A percentile compares a stretch with the other conserved stretches of the same genome.
Evolutionary conservation across 2,329 filamentous ascomycete species (phyloP).

Genomic region (Pseudocercospora ulei): DNA sequence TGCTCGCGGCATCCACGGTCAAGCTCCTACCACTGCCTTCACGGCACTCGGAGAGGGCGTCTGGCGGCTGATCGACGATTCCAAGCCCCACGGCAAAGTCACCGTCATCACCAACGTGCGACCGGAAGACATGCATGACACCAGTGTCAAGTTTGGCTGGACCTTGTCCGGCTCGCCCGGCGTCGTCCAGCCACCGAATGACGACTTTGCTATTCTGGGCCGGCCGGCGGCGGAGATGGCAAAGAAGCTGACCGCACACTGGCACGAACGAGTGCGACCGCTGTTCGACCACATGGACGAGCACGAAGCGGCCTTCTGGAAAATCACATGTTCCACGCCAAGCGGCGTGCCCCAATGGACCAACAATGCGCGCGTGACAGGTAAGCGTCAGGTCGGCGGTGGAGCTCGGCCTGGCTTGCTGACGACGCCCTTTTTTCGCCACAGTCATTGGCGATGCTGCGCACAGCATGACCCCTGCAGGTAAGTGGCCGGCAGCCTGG

Average conservation of each 20-base stretch:
- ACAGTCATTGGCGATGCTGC: constrained; percentile 49
- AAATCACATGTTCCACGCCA: constrained; percentile 55
- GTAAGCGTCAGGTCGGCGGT: neutral
- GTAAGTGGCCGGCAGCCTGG: constrained; percentile 10
- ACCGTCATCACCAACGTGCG: constrained; percentile 57
- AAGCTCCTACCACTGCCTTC: constrained; percentile 54
- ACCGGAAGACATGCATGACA: constrained; percentile 50
- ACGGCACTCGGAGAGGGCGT: constrained; percentile 55
- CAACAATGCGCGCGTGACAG: constrained; percentile 49
- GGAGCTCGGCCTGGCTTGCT: neutral
- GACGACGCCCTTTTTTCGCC: neutral
- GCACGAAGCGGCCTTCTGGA: constrained; percentile 54
- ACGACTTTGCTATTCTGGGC: constrained; percentile 52
- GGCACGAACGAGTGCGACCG: constrained; percentile 49
- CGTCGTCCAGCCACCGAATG: constrained; percentile 49
- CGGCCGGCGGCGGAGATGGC: constrained; percentile 50
- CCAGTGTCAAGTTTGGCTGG: constrained; percentile 52
- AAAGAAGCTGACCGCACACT: constrained; percentile 46
- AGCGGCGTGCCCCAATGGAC: constrained; percentile 52
- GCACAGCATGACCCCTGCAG: constrained; percentile 50
- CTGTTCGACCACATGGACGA: constrained; percentile 52
- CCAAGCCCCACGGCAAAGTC: constrained; percentile 41
- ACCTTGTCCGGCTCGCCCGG: constrained; percentile 52
- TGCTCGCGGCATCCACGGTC: constrained; percentile 55
- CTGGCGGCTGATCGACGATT: constrained; percentile 46